Conservation (phyloP, 1,139 yeast genomes). For the Kurtzmaniella quercitrusa region DNA sequence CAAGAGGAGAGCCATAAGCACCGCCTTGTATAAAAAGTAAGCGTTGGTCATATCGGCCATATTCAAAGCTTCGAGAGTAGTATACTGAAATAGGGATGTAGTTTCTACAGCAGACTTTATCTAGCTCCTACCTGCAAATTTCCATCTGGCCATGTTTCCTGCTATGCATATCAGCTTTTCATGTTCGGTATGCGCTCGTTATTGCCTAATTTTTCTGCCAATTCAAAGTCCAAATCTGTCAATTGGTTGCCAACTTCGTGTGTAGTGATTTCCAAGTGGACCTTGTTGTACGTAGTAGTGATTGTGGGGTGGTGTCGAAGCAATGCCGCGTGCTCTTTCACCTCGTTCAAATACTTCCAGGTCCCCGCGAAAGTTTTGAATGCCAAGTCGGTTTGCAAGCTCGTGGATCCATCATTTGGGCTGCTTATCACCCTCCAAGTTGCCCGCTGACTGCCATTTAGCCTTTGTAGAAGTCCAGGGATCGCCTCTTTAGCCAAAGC, state of each 20-base stretch:
- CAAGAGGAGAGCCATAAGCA: background rate
- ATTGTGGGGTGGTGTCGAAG: conserved; percentile 75
- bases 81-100: too few species aligned
- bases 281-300: conserved; percentile 57
- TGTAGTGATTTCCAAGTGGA: conserved; percentile 55
- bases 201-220: conserved; percentile 51
- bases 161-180: background rate
- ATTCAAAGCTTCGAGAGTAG: too few species aligned
- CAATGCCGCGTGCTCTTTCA: conserved; percentile 57
- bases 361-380: conserved; percentile 55
- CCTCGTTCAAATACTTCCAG: conserved; percentile 60
- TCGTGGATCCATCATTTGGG: conserved; percentile 1
- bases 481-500: conserved; percentile 1
- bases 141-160: too few species aligned
- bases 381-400: conserved; percentile 24
- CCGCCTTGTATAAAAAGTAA: too few species aligned
- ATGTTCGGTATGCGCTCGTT: conserved; percentile 2
- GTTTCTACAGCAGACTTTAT: too few species aligned
- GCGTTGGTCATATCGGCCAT: too few species aligned
- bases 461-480: conserved; percentile 1
- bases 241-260: conserved; percentile 59
- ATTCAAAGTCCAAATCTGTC: conserved; percentile 52
- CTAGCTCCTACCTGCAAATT: too few species aligned
- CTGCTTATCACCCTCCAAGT: background rate
- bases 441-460: conserved; percentile 3